phyloP scores from a whole-genome alignment of 2,329 filamentous ascomycete species.

The Pseudopithomyces chartarum region DNA sequence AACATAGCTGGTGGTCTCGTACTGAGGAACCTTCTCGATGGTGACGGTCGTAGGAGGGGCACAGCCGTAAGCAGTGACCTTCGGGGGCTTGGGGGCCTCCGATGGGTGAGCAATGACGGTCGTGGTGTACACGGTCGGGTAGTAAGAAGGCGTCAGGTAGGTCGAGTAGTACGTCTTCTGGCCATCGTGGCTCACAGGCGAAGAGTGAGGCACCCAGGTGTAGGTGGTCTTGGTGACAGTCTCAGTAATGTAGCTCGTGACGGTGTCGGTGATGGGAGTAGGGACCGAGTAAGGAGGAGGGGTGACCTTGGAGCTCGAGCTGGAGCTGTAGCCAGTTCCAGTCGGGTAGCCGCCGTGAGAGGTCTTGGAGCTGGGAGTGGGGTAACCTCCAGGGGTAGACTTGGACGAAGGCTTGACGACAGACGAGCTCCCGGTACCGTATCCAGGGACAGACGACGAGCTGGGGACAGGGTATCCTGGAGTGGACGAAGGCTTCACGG shows the following conservation, averaged over 20 bases:
- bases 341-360: neutral
- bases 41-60: slow-evolving; percentile 26
- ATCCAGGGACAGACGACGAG: slow-evolving; percentile 7
- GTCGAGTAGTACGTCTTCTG: slow-evolving; percentile 43
- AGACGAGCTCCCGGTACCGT: slow-evolving; percentile 1
- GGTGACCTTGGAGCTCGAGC: slow-evolving; percentile 2
- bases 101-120: neutral
- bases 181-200: slow-evolving; percentile 39
- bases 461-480: neutral
- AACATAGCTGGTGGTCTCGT: slow-evolving; percentile 36
- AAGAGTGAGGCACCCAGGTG: slow-evolving; percentile 45
- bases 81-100: slow-evolving; percentile 15
- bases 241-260: slow-evolving; percentile 33
- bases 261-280: slow-evolving; percentile 21
- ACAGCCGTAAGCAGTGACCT: slow-evolving; percentile 1
- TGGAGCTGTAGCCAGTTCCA: slow-evolving; percentile 7
- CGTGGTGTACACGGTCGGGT: slow-evolving; percentile 36
- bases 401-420: neutral
- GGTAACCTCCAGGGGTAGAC: neutral
- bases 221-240: slow-evolving; percentile 41
- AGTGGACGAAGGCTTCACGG: neutral
- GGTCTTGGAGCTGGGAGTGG: neutral
- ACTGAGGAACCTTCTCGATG: slow-evolving; percentile 12
- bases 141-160: slow-evolving; percentile 44
- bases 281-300: slow-evolving; percentile 14